Conservation (phyloP, 2,329 filamentous ascomycete genomes). For the Pezicula carpinea region DNA sequence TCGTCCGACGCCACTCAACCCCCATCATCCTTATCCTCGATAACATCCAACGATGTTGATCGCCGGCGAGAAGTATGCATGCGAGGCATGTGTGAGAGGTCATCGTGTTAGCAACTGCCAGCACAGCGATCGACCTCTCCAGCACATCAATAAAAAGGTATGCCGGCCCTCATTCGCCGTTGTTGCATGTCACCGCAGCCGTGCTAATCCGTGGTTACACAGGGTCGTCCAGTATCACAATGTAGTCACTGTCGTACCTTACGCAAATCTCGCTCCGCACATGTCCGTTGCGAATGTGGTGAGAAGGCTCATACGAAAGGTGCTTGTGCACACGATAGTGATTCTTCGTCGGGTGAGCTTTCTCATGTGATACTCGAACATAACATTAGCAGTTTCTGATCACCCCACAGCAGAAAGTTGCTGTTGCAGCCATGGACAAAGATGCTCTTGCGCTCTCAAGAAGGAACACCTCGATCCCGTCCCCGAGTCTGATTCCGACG, state of each 20-base stretch:
- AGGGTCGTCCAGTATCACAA: conserved; percentile 91
- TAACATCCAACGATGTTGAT: conserved; percentile 59
- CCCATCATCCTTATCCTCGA: conserved; percentile 13
- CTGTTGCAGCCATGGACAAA: conserved; percentile 65
- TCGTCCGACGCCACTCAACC: conserved; percentile 19
- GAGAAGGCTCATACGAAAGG: conserved; percentile 67
- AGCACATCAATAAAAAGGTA: conserved; percentile 89
- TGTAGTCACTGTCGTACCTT: conserved; percentile 94
- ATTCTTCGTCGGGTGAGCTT: conserved; percentile 31
- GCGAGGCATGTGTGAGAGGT: conserved; percentile 86
- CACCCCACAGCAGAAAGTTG: conserved; percentile 50
- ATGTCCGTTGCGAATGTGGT: conserved; percentile 95
- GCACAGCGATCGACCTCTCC: conserved; percentile 85
- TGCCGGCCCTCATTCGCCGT: not conserved
- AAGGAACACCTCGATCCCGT: conserved; percentile 61
- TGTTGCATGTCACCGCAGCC: not conserved
- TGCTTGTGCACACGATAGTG: conserved; percentile 50
- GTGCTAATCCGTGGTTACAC: conserved; percentile 5
- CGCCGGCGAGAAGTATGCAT: conserved; percentile 96
- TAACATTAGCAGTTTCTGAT: conserved; percentile 28
- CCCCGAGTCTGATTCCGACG: conserved; percentile 58
- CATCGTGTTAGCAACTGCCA: conserved; percentile 99
- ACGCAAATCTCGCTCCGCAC: conserved; percentile 92
- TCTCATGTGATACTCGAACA: conserved; percentile 17
- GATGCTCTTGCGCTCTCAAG: conserved; percentile 61